Conservation (phyloP, 257 asterid genomes). For the Rauvolfia tetraphylla region DNA sequence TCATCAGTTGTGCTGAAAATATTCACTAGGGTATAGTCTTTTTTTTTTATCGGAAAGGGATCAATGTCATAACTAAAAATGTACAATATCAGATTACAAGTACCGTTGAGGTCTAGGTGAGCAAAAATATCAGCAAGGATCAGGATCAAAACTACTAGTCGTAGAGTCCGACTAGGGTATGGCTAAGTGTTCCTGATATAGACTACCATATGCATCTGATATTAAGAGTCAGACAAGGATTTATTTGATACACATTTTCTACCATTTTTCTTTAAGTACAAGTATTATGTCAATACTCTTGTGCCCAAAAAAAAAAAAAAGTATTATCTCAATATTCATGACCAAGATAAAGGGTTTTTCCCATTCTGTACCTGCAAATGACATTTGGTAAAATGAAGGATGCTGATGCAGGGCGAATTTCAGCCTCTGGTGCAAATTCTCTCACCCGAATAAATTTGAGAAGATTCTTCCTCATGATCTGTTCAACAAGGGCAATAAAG, state of each 20-base stretch:
- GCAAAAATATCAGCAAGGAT: too few species aligned
- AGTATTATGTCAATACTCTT: background rate
- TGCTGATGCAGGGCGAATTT: conserved; percentile 41
- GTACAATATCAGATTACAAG: too few species aligned
- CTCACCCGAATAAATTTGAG: conserved; percentile 70
- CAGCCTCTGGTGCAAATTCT: conserved; percentile 97
- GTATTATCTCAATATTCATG: background rate
- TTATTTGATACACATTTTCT: background rate
- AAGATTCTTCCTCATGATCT: conserved; percentile 97
- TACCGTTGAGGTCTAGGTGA: too few species aligned
- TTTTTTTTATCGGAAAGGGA: too few species aligned
- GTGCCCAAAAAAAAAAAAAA: too few species aligned
- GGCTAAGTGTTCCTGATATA: background rate
- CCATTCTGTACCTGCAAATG: conserved; percentile 71
- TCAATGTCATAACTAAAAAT: too few species aligned
- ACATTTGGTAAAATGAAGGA: conserved; percentile 74
- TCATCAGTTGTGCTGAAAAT: background rate
- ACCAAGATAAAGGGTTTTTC: background rate
- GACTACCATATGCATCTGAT: background rate
- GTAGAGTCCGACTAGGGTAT: too few species aligned
- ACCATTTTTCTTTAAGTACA: background rate
- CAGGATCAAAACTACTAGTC: too few species aligned
- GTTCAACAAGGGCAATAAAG: conserved; percentile 11
- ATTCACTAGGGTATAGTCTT: background rate
- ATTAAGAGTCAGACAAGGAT: background rate